Evolutionary conservation across 2,329 filamentous ascomycete genomes (phyloP).

Genomic region (Fusarium sp.): DNA sequence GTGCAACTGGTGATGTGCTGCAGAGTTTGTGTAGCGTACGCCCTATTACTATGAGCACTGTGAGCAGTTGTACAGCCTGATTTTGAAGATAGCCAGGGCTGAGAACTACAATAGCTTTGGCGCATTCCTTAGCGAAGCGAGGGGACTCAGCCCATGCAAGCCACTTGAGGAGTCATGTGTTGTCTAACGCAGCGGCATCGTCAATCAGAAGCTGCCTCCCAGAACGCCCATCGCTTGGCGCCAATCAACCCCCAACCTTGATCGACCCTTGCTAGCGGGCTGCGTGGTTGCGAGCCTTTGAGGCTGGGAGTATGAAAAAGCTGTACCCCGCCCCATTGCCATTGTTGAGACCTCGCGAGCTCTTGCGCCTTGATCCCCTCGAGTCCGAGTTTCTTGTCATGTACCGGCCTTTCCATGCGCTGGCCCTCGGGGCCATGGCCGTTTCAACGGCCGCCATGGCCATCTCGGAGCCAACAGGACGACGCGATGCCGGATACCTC

Average conservation of each 20-base stretch:
- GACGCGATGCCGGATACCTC: constrained; percentile 8
- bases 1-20: neutral
- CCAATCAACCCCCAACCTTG: constrained; percentile 6
- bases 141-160: neutral
- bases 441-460: constrained; percentile 2
- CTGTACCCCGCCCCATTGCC: constrained; percentile 10
- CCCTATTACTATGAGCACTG: neutral
- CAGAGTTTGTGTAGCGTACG: neutral
- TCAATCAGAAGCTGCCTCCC: neutral
- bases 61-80: neutral
- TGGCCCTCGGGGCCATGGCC: neutral
- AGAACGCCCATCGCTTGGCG: constrained; percentile 21
- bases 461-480: constrained; percentile 13
- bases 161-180: neutral
- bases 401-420: neutral
- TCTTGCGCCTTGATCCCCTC: neutral
- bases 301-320: neutral
- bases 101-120: neutral
- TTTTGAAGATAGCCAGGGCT: neutral
- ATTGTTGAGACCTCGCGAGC: neutral
- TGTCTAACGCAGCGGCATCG: neutral
- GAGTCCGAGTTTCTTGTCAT: neutral
- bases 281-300: neutral
- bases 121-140: neutral
- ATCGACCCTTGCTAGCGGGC: constrained; percentile 11